Percentiles rank a stretch among this genome's conserved stretches.
Evolutionary conservation across 805 yeast genomes (phyloP).

Genomic region (Wickerhamomyces alni): DNA sequence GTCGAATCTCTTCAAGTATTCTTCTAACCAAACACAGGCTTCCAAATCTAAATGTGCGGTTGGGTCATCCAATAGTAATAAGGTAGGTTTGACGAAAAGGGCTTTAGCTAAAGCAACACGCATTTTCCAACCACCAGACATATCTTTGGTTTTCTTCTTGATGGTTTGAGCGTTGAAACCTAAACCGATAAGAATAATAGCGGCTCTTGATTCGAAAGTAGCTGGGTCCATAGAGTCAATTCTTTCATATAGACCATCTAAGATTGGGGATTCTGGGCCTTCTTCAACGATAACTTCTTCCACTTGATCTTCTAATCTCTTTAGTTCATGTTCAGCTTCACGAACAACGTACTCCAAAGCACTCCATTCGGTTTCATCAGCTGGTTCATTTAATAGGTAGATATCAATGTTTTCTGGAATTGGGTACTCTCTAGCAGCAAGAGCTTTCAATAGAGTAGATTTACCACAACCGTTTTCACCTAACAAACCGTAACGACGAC

Average conservation of each 20-base stretch:
- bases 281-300: slow-evolving; percentile 85
- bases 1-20: slow-evolving; percentile 91
- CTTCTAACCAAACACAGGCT: slow-evolving; percentile 99
- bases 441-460: slow-evolving; percentile 86
- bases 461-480: slow-evolving; percentile 99
- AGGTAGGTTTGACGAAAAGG: slow-evolving; percentile 93
- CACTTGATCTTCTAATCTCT: slow-evolving; percentile 83
- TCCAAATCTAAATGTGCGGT: slow-evolving; percentile 99
- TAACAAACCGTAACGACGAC: slow-evolving; percentile 94
- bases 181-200: slow-evolving; percentile 91
- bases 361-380: slow-evolving; percentile 85
- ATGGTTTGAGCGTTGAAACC: slow-evolving; percentile 89
- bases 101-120: slow-evolving; percentile 98
- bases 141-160: slow-evolving; percentile 90
- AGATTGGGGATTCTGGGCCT: slow-evolving; percentile 85
- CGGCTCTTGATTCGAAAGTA: slow-evolving; percentile 95
- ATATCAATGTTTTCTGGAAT: slow-evolving; percentile 89
- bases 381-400: slow-evolving; percentile 94
- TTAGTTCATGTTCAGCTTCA: slow-evolving; percentile 92
- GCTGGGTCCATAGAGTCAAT: slow-evolving; percentile 94
- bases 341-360: slow-evolving; percentile 95
- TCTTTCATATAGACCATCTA: slow-evolving; percentile 90
- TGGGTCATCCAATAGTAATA: slow-evolving; percentile 93
- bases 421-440: slow-evolving; percentile 96
- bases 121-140: slow-evolving; percentile 99